Conservation (phyloP, 257 asterid species). For the Nicotiana knightiana region DNA sequence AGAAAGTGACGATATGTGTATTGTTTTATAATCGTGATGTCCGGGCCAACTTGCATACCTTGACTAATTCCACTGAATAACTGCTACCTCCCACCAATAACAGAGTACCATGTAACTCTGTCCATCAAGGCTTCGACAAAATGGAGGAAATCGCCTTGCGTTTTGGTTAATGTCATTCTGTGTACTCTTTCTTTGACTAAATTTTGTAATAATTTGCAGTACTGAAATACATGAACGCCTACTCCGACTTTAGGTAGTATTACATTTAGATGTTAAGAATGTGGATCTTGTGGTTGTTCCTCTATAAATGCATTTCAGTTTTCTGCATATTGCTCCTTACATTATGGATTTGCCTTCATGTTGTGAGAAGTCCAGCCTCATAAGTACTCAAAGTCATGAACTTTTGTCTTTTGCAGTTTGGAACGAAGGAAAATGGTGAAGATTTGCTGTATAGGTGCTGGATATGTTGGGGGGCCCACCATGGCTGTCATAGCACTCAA, state of each 20-base stretch:
- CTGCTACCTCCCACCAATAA: no score
- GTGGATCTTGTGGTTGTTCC: constrained; percentile 1
- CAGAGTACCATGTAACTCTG: no score
- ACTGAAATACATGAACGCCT: neutral
- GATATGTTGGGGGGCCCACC: constrained; percentile 26
- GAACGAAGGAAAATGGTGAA: constrained; percentile 22
- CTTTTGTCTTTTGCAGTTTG: neutral
- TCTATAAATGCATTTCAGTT: neutral
- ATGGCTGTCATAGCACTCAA: constrained; percentile 28
- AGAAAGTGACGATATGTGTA: no score
- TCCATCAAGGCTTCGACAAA: no score
- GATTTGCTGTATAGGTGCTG: constrained; percentile 31
- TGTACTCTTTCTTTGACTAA: neutral
- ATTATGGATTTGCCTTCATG: neutral
- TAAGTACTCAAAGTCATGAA: neutral
- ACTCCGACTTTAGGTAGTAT: neutral
- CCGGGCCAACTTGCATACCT: no score
- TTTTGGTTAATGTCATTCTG: neutral
- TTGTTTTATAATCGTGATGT: no score
- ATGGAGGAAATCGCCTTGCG: no score
- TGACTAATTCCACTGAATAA: no score
- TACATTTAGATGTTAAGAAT: neutral
- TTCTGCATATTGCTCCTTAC: neutral
- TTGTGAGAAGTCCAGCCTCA: neutral
- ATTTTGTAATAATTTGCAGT: neutral